Base-by-base conservation (phyloP, 345 rosid species). In the Dovyalis caffra region DNA sequence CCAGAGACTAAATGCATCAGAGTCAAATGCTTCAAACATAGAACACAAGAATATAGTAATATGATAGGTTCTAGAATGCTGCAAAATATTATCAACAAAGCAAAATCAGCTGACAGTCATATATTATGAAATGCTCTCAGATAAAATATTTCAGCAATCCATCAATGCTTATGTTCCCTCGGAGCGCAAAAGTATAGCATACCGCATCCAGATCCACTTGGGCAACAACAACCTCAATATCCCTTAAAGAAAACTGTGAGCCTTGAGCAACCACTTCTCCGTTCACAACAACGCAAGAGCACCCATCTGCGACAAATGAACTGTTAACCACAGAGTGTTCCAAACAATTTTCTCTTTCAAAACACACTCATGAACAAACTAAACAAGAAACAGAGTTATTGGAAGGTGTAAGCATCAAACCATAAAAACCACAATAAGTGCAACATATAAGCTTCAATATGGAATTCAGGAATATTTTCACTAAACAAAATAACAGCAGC, bases 171-270 rank as follows among this genome's bases (percentile, higher is more conserved):
- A 51, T 35, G 4, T 40, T 33, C 66, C 5, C 11, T 65, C 62
- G 37, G 45, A 76, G 33, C 5, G 65, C 2, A 70, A 75, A 31
- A 37, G 43, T 37, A 74, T 65, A 58, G 58, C 85, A 60, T 89
- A 95, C 97, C 87, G 95, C 97, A 83, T 91, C 99, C 37, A 95
- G 83, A 83, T 95, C 99, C 25, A 90, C 88, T 90, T 91, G 93
- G 3, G 93, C 97, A 80, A 86, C 69, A 78, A 89, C 93, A 81
- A 95, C 90, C 82, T 95, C 99, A 53, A 91, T 92, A 80, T 95
- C 99, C 80, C 75, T 93, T 80, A 95, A 75, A 2, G 98, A 93
- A 80, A 95, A 95, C 72, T 95, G 99, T 68, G 99, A 91, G 64
- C 98, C 97, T 83, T 89, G 92, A 65, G 97, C 91, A 23, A 93